These are phyloP conservation scores for Pseudogymnoascus sp. DNA, from an alignment of 2,329 filamentous ascomycete genomes.

Conservation along the genomic window DNA sequence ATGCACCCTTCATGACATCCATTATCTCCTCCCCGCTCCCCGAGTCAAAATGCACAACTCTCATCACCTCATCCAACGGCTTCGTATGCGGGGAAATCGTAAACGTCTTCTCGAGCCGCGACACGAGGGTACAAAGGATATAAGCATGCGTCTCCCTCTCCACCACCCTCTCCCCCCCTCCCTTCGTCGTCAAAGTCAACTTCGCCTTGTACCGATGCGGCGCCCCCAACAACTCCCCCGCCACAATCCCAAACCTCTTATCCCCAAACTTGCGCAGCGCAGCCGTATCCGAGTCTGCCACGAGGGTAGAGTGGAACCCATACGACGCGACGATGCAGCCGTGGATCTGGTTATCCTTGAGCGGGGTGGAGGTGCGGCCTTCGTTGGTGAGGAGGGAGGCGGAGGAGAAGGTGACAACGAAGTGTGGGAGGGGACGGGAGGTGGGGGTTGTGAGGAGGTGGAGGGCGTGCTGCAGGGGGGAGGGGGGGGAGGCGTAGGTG, in stretches of 20 bases:
- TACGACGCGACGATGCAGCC: constrained; percentile 84
- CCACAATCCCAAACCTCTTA: constrained; percentile 78
- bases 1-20: constrained; percentile 65
- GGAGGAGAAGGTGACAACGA: constrained; percentile 45
- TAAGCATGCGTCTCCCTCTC: constrained; percentile 57
- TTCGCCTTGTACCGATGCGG: constrained; percentile 49
- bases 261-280: constrained; percentile 70
- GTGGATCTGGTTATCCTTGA: constrained; percentile 36
- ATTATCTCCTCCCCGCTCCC: constrained; percentile 58
- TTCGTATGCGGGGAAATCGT: constrained; percentile 66
- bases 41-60: constrained; percentile 67
- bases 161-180: constrained; percentile 26
- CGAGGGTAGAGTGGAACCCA: constrained; percentile 79
- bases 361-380: constrained; percentile 20
- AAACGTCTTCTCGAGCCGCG: constrained; percentile 73
- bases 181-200: neutral
- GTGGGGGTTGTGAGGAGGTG: constrained; percentile 52
- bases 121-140: constrained; percentile 66
- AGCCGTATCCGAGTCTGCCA: constrained; percentile 82
- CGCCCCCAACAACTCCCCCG: constrained; percentile 61
- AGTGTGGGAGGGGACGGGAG: constrained; percentile 31
- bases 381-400: constrained; percentile 34
- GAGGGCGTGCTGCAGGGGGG: constrained; percentile 38
- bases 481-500: constrained; percentile 39
- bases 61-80: constrained; percentile 62